Conservation (phyloP, 352 stramenopile genomes). For the Globisporangium takayamanum region DNA sequence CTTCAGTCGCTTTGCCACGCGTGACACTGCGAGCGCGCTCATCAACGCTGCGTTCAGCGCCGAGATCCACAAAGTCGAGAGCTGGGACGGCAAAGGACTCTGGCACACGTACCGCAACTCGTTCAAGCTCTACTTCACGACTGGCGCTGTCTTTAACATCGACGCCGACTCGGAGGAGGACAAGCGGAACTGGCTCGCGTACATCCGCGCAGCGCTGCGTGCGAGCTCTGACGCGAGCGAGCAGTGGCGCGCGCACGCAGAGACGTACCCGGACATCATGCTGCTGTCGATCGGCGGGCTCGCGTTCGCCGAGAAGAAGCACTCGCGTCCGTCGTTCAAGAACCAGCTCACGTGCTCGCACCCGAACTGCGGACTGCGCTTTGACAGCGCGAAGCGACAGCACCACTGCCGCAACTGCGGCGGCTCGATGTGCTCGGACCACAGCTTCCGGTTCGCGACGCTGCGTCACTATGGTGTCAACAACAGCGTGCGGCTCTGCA, state of each 20-base stretch:
- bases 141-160: conserved; percentile 68
- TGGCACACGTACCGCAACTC: conserved; percentile 79
- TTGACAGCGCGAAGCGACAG: conserved; percentile 74
- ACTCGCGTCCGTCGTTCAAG: conserved; percentile 62
- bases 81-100: conserved; percentile 79
- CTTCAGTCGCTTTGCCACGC: conserved; percentile 67
- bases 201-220: conserved; percentile 59
- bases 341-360: conserved; percentile 52
- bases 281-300: conserved; percentile 47
- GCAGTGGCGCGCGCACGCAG: conserved; percentile 32
- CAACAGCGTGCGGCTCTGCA: conserved; percentile 57
- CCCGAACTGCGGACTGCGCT: conserved; percentile 53
- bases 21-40: conserved; percentile 48
- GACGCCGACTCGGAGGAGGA: conserved; percentile 77
- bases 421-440: conserved; percentile 70
- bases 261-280: conserved; percentile 31
- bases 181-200: conserved; percentile 71
- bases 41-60: conserved; percentile 59
- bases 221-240: conserved; percentile 26
- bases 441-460: conserved; percentile 65
- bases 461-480: conserved; percentile 62
- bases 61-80: conserved; percentile 71
- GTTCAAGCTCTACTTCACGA: conserved; percentile 79
- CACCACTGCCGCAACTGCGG: conserved; percentile 82
- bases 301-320: conserved; percentile 57